phyloP scores from a whole-genome alignment of 2,329 filamentous ascomycete genomes.

The Aureobasidium sp. region DNA sequence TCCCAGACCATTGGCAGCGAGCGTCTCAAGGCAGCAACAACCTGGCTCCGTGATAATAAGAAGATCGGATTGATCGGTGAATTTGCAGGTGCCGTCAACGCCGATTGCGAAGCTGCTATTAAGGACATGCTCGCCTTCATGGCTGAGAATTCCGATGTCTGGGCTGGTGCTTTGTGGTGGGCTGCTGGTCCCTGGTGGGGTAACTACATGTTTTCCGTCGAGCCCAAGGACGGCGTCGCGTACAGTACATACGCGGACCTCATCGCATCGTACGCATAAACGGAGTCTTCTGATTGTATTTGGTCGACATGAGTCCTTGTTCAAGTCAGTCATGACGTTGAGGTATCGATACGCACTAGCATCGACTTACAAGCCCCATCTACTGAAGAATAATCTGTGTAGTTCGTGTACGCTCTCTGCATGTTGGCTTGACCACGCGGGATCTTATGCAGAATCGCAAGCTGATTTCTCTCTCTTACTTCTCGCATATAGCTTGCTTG shows the following conservation, averaged over 20 bases:
- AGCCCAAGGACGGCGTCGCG: constrained; percentile 5
- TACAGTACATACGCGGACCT: constrained; percentile 1
- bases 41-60: constrained; percentile 47
- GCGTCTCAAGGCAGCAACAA: constrained; percentile 44
- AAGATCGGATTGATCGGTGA: constrained; percentile 50
- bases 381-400: neutral
- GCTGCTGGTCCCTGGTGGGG: constrained; percentile 47
- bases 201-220: constrained; percentile 21
- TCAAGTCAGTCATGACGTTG: neutral
- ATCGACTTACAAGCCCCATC: neutral
- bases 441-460: neutral
- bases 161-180: constrained; percentile 50
- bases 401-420: neutral
- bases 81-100: constrained; percentile 47
- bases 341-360: neutral
- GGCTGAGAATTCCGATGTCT: constrained; percentile 44
- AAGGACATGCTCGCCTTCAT: constrained; percentile 45
- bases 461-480: constrained; percentile 2
- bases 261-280: neutral
- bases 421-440: neutral
- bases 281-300: neutral
- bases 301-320: neutral
- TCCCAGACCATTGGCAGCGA: constrained; percentile 47
- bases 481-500: constrained; percentile 10
- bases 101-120: constrained; percentile 43